phyloP scores from a whole-genome alignment of 2,329 filamentous ascomycete species.

The Aspergillus fumigatiaffinis region DNA sequence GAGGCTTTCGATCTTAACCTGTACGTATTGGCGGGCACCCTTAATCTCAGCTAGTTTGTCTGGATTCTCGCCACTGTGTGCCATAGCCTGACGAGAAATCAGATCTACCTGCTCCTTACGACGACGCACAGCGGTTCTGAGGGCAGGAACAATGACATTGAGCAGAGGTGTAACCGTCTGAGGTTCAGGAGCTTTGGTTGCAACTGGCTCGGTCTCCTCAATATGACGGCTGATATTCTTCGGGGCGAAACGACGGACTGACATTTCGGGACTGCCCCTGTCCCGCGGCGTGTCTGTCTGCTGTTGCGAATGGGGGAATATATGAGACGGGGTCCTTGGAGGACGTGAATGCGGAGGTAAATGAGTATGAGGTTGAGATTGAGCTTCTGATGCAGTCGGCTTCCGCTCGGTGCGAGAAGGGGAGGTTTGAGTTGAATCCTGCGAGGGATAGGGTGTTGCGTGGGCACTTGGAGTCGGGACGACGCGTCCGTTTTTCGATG shows the following conservation, averaged over 20 bases:
- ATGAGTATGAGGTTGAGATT: constrained; percentile 5
- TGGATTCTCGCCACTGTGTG: constrained; percentile 53
- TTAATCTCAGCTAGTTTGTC: constrained; percentile 46
- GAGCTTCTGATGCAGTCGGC: constrained; percentile 4
- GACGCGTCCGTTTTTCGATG: constrained; percentile 9
- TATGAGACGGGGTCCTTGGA: constrained; percentile 54
- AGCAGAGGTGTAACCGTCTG: constrained; percentile 80
- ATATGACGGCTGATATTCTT: constrained; percentile 7
- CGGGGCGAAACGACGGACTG: neutral
- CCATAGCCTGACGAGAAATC: constrained; percentile 28
- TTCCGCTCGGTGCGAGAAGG: constrained; percentile 13
- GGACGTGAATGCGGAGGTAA: constrained; percentile 15
- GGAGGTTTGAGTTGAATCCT: constrained; percentile 18
- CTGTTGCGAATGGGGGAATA: constrained; percentile 41
- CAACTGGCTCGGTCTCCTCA: constrained; percentile 6
- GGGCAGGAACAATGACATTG: constrained; percentile 86
- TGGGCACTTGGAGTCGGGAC: constrained; percentile 16
- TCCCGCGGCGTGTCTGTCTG: constrained; percentile 10
- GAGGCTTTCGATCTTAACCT: constrained; percentile 76
- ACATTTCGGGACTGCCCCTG: constrained; percentile 1
- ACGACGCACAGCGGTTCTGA: constrained; percentile 84
- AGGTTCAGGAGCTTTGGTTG: constrained; percentile 19
- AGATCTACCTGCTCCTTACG: constrained; percentile 58
- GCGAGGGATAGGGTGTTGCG: constrained; percentile 31
- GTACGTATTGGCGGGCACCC: constrained; percentile 67